phyloP scores from a whole-genome alignment of 2,329 filamentous ascomycete genomes.

The Alternaria postmessia region DNA sequence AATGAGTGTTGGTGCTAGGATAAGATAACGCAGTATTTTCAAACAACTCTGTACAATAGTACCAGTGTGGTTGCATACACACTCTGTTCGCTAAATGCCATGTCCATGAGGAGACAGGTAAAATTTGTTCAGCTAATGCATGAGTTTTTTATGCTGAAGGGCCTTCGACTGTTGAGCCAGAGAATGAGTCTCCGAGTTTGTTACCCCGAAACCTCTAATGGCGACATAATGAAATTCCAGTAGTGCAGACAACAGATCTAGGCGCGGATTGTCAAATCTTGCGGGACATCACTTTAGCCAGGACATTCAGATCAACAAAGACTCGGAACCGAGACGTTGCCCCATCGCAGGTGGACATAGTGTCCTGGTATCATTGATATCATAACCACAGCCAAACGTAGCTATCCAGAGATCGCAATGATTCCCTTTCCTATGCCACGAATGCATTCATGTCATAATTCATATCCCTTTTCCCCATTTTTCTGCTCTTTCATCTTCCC shows the following conservation, averaged over 20 bases:
- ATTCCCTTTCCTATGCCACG: constrained; percentile 2
- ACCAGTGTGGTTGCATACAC: not conserved
- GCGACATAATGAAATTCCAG: not conserved
- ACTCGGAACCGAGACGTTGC: not conserved
- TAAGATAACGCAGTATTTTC: not conserved
- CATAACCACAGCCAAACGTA: constrained; percentile 15
- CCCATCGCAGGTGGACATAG: constrained; percentile 19
- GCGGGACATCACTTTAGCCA: not conserved
- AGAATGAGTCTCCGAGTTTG: not conserved
- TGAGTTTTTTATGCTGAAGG: not conserved
- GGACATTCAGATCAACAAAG: not conserved
- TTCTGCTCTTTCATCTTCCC: not conserved
- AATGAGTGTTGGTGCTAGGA: not conserved
- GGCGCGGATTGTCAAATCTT: not conserved
- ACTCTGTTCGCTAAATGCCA: not conserved
- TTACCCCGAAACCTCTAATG: not conserved
- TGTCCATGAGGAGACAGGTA: not conserved
- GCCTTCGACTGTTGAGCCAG: not conserved
- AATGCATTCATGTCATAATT: constrained; percentile 13
- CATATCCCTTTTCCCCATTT: not conserved
- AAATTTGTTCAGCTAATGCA: not conserved
- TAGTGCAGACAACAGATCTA: not conserved
- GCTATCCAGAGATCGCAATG: constrained; percentile 10
- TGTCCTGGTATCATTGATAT: constrained; percentile 25
- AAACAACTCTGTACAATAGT: not conserved